phyloP scores from a whole-genome alignment of 495 filamentous ascomycete genomes.

The Tuber borchii region DNA sequence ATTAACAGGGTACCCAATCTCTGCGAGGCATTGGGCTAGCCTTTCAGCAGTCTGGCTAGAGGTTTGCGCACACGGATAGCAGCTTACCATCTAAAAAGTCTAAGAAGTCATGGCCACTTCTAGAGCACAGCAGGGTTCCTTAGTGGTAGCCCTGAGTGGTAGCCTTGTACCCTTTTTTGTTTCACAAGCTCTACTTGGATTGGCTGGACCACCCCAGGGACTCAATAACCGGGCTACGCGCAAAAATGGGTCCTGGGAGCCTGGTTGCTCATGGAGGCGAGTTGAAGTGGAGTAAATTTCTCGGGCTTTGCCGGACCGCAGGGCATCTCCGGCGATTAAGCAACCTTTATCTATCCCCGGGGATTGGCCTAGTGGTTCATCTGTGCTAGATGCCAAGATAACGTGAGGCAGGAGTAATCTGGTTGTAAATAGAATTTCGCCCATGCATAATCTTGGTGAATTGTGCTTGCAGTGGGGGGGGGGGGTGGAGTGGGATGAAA shows the following conservation, averaged over 20 bases:
- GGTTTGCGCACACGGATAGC: not conserved
- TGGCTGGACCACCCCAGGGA: not conserved
- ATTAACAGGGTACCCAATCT: not conserved
- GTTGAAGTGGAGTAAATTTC: not conserved
- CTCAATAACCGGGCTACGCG: not conserved
- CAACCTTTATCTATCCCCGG: not conserved
- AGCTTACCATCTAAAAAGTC: not conserved
- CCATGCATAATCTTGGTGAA: not conserved
- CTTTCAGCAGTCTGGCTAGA: not conserved
- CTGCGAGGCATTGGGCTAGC: not conserved
- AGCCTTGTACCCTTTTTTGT: not conserved
- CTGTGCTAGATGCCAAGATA: not conserved
- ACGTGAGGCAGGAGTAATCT: not conserved
- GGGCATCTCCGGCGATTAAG: not conserved
- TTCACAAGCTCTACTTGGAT: not conserved
- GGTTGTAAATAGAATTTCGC: not conserved
- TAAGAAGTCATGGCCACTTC: not conserved
- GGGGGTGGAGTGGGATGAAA: not conserved
- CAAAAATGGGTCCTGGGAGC: not conserved
- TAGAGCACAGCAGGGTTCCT: not conserved
- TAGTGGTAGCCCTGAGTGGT: not conserved
- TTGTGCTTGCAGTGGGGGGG: not conserved
- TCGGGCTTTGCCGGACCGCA: not conserved
- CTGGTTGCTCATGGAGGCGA: not conserved
- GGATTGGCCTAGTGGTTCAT: not conserved